These are phyloP conservation scores for Phlebopus sp. DNA, from an alignment of 1,284 basidiomycete species.

Conservation along the genomic window DNA sequence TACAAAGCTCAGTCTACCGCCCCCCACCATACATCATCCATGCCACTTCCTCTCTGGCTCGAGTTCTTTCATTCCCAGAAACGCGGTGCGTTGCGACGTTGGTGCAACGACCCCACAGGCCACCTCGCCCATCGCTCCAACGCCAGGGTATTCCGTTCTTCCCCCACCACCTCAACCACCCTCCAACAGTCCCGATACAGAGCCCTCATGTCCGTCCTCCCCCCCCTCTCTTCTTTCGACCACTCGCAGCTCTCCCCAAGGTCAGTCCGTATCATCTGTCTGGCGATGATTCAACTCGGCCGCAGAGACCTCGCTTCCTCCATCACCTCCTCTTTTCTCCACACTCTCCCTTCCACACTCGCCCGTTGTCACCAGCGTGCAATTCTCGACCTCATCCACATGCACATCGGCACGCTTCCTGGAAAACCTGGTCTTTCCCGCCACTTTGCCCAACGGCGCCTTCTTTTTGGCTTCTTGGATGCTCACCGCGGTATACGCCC, in stretches of 20 bases:
- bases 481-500: conserved; percentile 51
- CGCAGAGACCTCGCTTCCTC: conserved; percentile 36
- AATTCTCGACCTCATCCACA: conserved; percentile 46
- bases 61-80: conserved; percentile 47
- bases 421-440: conserved; percentile 35
- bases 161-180: conserved; percentile 9
- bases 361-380: conserved; percentile 27
- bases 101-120: conserved; percentile 10
- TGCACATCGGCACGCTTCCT: conserved; percentile 37
- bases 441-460: conserved; percentile 34
- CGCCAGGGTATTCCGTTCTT: conserved; percentile 5
- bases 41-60: conserved; percentile 49
- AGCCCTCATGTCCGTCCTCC: conserved; percentile 32
- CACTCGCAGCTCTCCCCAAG: conserved; percentile 33
- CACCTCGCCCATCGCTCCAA: conserved; percentile 1
- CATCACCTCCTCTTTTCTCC: conserved; percentile 43
- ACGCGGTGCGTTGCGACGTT: conserved; percentile 30
- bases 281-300: conserved; percentile 35
- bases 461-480: conserved; percentile 42
- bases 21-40: conserved; percentile 4
- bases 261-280: conserved; percentile 37
- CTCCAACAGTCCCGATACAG: conserved; percentile 20
- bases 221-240: conserved; percentile 26
- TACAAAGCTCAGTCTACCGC: neutral
- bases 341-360: conserved; percentile 39